A percentile compares a stretch with the other conserved stretches of the same genome.
phyloP scores from a whole-genome alignment of 345 rosid genomes.

The Balakata baccata region DNA sequence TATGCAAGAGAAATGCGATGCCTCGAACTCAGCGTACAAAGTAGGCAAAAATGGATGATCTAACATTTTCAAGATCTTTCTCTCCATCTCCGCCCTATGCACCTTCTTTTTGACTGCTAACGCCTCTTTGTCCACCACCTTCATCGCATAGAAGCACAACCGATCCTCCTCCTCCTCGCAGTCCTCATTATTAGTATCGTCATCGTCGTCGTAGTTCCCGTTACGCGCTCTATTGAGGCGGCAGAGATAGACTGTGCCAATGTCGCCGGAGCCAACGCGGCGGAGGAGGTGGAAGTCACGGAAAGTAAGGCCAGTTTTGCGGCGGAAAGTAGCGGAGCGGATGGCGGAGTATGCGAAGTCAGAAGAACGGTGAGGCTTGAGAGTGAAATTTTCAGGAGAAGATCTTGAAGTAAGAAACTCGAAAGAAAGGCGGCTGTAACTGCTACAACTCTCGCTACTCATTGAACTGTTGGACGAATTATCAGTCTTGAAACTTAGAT shows the following conservation, averaged over 20 bases:
- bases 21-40: conserved; percentile 83
- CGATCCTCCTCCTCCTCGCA: conserved; percentile 9
- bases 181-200: background rate
- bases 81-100: conserved; percentile 83
- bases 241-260: conserved; percentile 87
- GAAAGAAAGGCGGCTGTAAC: conserved; percentile 73
- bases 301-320: conserved; percentile 46
- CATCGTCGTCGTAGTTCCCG: background rate
- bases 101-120: conserved; percentile 67
- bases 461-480: conserved; percentile 53
- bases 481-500: conserved; percentile 39
- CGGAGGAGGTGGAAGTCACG: conserved; percentile 74
- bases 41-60: conserved; percentile 94
- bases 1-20: conserved; percentile 77
- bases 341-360: conserved; percentile 78
- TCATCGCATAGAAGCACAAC: conserved; percentile 69
- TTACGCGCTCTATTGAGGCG: conserved; percentile 29
- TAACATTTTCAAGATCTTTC: conserved; percentile 68
- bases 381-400: conserved; percentile 43
- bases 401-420: conserved; percentile 42
- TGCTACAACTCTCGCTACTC: conserved; percentile 66
- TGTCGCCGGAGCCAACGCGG: conserved; percentile 80
- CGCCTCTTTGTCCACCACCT: conserved; percentile 79
- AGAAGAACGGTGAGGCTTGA: conserved; percentile 78
- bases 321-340: conserved; percentile 43